Base-by-base conservation (phyloP, 176 grass and related monocot genomes). In the Eleusine indica region DNA sequence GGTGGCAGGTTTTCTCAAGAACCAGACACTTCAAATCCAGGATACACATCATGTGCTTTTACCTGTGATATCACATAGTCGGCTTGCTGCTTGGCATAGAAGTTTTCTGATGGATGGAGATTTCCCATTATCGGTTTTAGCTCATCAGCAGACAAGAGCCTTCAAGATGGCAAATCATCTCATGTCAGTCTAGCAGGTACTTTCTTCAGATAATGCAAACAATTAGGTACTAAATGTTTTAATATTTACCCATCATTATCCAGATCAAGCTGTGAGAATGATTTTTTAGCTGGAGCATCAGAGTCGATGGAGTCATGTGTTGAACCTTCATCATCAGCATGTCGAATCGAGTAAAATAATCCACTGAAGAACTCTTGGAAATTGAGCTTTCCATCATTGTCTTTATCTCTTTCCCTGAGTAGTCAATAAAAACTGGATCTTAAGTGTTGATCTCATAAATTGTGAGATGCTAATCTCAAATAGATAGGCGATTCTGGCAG, bases 351-450 rank as follows among this genome's bases (percentile, higher is more conserved):
- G 77, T 94, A 91, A 80, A 99, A 99, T 32, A 99, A 78, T 40
- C 93, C 96, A 81, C 68, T 93, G 48, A 91, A 93, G 82, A 87
- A 99, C 70, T 99, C 93, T 86, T 94, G 89, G 82, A 96, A 99
- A 79, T 88, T 90, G 70, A 99, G 91, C 75, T 90, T 95, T 25
- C 85, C 87, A 61, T 96, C 96, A 41, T 81, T 87, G 75, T 99
- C 91, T 82, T 92, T 93, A 93, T 98, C 96, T 90, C 89, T 98
- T 88, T 94, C 93, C 89, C 93, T 98, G 84, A 82, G 88, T 47
- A 87, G 13, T 53, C 4, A 63, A 90, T 37, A 74, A 54, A 73
- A 82, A 41, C 37, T 78, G 19, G 14, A 54, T 61, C n/a, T 35
- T 41, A 83, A 66, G 73, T 77, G 19, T 2, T 62, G 10, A 68